Evolutionary conservation across 148 eudicot species (phyloP).

Genomic region (Rhododendron williamsianum): DNA sequence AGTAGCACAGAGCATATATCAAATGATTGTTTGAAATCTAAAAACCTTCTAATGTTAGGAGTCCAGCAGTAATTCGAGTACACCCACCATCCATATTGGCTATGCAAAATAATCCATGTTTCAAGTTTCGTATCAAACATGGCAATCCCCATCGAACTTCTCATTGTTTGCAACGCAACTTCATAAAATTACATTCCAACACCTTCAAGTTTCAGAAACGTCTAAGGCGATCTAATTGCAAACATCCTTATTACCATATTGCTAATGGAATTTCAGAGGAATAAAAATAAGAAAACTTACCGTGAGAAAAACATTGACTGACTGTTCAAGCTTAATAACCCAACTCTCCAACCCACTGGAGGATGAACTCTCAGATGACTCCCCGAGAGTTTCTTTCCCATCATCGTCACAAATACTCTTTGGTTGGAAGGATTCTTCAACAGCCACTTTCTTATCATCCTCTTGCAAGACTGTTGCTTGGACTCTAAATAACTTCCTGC

Average conservation of each 20-base stretch:
- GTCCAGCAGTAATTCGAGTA: not conserved
- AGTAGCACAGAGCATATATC: not conserved
- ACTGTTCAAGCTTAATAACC: constrained; percentile 77
- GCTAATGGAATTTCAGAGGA: not conserved
- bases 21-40: not conserved
- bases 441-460: constrained; percentile 61
- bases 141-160: not conserved
- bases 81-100: not conserved
- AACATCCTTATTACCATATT: not conserved
- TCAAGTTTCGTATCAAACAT: not conserved
- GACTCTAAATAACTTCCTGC: constrained; percentile 33
- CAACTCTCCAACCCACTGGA: constrained; percentile 44
- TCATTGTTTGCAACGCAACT: not conserved
- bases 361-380: constrained; percentile 32
- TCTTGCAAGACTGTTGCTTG: constrained; percentile 71
- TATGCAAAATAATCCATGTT: not conserved
- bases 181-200: not conserved
- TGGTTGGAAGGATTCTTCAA: constrained; percentile 68
- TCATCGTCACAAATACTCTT: constrained; percentile 29
- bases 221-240: not conserved
- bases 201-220: not conserved
- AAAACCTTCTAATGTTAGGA: not conserved
- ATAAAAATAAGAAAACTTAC: constrained; percentile 25
- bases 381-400: constrained; percentile 22
- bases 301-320: constrained; percentile 76